Conservation (phyloP, 495 filamentous ascomycete species). For the Hypomontagnella submonticulosa region DNA sequence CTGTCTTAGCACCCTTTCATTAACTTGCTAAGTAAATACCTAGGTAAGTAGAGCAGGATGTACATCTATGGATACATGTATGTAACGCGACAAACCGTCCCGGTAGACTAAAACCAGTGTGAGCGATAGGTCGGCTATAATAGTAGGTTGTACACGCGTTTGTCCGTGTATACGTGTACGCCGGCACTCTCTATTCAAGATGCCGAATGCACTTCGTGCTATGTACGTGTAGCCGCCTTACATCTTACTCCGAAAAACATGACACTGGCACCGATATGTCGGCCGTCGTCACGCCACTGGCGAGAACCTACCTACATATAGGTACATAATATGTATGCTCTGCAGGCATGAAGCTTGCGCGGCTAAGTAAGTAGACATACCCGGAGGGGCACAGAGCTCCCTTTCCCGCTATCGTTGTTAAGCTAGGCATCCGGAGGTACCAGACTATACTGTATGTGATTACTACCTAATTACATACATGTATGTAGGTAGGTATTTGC, state of each 20-base stretch:
- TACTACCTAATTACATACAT: conserved; percentile 6
- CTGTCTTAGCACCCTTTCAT: conserved; percentile 15
- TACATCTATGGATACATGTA: background rate
- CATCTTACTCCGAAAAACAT: conserved; percentile 5
- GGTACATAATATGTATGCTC: too few species aligned
- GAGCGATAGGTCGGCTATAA: conserved; percentile 3
- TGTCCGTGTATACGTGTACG: conserved; percentile 10
- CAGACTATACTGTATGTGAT: too few species aligned
- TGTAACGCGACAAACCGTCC: background rate
- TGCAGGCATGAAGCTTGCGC: conserved; percentile 17
- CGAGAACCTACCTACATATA: conserved; percentile 1
- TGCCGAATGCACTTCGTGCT: background rate
- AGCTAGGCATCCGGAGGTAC: background rate
- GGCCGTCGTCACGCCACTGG: conserved; percentile 31
- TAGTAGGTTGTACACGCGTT: conserved; percentile 13
- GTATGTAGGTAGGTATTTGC: background rate
- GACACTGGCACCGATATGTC: conserved; percentile 20
- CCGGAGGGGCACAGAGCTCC: background rate
- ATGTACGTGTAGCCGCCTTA: conserved; percentile 7
- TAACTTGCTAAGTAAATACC: conserved; percentile 1
- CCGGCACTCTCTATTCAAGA: background rate
- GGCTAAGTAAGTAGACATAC: conserved; percentile 17
- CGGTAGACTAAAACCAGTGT: conserved; percentile 1
- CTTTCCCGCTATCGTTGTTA: conserved; percentile 2
- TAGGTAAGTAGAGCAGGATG: background rate